These are phyloP conservation scores for Ichthyophonus hoferi DNA, from an alignment of 208 protist species.

Conservation along the genomic window DNA sequence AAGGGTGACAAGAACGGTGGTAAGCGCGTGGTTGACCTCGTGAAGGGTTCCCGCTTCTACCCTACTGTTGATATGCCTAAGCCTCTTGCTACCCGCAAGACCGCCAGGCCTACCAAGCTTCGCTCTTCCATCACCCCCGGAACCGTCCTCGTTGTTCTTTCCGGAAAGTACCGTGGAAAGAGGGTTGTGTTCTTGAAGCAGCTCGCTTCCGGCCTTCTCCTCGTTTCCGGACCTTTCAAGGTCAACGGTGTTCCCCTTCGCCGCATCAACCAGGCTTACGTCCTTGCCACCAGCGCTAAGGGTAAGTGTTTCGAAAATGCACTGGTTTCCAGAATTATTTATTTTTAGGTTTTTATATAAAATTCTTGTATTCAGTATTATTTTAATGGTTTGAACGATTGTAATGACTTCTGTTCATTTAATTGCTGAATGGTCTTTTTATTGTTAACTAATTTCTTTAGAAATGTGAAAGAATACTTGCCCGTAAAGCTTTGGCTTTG, in stretches of 20 bases:
- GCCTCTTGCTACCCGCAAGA: slow-evolving; percentile 46
- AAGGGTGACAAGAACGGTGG: slow-evolving; percentile 43
- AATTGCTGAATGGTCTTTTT: too few species aligned
- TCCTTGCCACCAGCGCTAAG: slow-evolving; percentile 91
- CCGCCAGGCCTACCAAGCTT: slow-evolving; percentile 53
- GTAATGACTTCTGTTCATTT: too few species aligned
- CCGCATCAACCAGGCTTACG: slow-evolving; percentile 90
- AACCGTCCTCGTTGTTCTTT: slow-evolving; percentile 88
- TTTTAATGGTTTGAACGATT: slow-evolving; percentile 21
- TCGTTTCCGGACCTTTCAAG: slow-evolving; percentile 87
- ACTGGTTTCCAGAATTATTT: too few species aligned
- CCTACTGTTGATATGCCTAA: slow-evolving; percentile 45
- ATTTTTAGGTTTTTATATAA: background rate
- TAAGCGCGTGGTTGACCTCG: slow-evolving; percentile 16
- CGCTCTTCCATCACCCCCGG: slow-evolving; percentile 72
- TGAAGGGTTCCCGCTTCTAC: slow-evolving; percentile 48
- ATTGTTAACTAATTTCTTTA: too few species aligned
- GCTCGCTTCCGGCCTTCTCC: slow-evolving; percentile 85
- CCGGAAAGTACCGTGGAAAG: slow-evolving; percentile 86
- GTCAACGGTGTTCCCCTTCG: slow-evolving; percentile 95
- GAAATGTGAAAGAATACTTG: too few species aligned
- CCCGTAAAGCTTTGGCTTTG: too few species aligned
- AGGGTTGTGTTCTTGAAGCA: slow-evolving; percentile 96
- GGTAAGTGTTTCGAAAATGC: background rate
- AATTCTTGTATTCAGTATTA: background rate